phyloP scores from a whole-genome alignment of 495 filamentous ascomycete species.

The Penicillium nucicola region DNA sequence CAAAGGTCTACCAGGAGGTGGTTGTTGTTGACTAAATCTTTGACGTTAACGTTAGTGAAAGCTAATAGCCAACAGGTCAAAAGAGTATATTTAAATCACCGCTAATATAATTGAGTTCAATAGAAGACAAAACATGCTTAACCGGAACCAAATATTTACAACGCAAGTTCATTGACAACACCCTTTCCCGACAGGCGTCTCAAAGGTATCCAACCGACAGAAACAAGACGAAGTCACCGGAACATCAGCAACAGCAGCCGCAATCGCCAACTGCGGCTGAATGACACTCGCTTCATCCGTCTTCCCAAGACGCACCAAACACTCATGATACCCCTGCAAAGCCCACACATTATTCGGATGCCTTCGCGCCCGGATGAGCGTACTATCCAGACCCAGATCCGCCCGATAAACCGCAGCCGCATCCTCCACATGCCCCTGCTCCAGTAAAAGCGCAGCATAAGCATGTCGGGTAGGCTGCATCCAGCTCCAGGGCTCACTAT shows the following conservation, averaged over 20 bases:
- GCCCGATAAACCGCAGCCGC: conserved; percentile 54
- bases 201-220: conserved; percentile 43
- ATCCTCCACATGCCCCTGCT: conserved; percentile 56
- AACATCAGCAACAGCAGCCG: conserved; percentile 55
- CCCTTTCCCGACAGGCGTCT: conserved; percentile 9
- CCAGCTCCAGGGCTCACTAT: conserved; percentile 69
- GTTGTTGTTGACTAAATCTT: too few relatives aligned
- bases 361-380: conserved; percentile 53
- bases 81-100: background rate
- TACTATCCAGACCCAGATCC: conserved; percentile 57
- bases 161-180: conserved; percentile 9
- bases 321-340: conserved; percentile 65
- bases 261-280: conserved; percentile 47
- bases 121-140: background rate
- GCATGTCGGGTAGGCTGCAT: conserved; percentile 68
- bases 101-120: background rate
- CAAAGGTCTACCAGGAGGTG: too few relatives aligned
- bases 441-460: conserved; percentile 59
- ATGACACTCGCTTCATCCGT: conserved; percentile 49
- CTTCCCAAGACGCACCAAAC: conserved; percentile 50
- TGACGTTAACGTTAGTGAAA: too few relatives aligned
- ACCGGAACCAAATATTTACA: background rate
- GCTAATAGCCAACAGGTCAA: too few relatives aligned
- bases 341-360: conserved; percentile 70
- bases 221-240: conserved; percentile 57